Evolutionary conservation across 768 basidiomycete species (phyloP), one percentile per base, ranked within the genome.

Genomic region (Leucogyrophana mollusca): DNA sequence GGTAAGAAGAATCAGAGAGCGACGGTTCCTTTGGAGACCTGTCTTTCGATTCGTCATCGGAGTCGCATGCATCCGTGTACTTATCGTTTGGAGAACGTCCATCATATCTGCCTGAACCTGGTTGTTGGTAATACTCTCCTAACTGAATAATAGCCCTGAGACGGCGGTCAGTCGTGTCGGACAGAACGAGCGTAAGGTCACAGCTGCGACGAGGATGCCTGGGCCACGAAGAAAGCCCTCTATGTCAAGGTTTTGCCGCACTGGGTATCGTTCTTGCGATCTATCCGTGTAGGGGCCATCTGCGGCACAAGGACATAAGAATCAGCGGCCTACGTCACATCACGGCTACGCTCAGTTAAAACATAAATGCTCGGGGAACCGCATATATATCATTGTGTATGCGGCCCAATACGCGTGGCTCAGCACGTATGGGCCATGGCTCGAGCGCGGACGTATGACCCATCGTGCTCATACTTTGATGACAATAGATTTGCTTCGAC

Each of bases 381-480:
- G 74, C 39, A 85, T 55, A 61, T 83, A 85, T 20, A 86, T 83
- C 60, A 85, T 85, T 3, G 84, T 82, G 50, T 82, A 86, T 1
- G 75, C 80, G 4, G 69, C 72, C 73, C 76, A 38, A 17, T 9
- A 4, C n/a, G 11, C 24, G 5, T 3, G 4, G 53, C 39, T 18
- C 34, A 45, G 50, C 47, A 2, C 22, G 11, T 14, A 10, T 3
- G n/a, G n/a, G n/a, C n/a, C n/a, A n/a, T n/a, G 13, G 14, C 43
- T 2, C 14, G 4, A 27, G 34, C 13, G 2, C 9, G 20, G 32
- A 43, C 10, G 5, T 10, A 22, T 20, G 4, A 39, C 62, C 35
- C 22, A 74, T 80, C 84, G 85, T 85, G 11, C 69, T 69, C 62
- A 85, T 78, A 46, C 74, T 76, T 24, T 78, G 74, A 32, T n/a